These are phyloP conservation scores for Globisporangium recalcitrans DNA, from an alignment of 352 stramenopile genomes.

Conservation along the genomic window DNA sequence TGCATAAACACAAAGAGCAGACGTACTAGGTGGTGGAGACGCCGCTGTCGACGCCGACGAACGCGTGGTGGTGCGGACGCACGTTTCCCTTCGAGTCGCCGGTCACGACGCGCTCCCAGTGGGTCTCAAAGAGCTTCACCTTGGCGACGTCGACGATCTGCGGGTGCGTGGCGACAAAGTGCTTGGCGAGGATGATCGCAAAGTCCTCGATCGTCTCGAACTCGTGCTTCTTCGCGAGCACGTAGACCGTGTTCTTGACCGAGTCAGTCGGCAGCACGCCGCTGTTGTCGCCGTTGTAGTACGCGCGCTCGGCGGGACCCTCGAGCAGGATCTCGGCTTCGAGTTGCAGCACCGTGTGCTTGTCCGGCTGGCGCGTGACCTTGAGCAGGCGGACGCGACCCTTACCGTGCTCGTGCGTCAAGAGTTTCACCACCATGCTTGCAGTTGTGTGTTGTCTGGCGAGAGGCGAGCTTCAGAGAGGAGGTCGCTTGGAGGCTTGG, in stretches of 20 bases:
- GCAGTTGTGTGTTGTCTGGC: background rate
- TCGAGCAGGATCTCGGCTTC: conserved; percentile 82
- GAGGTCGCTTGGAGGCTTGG: conserved; percentile 16
- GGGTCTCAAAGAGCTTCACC: conserved; percentile 71
- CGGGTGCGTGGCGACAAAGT: conserved; percentile 82
- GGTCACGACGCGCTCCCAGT: conserved; percentile 58
- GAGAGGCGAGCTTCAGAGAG: background rate
- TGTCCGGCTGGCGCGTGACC: conserved; percentile 66
- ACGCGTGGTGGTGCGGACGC: conserved; percentile 69
- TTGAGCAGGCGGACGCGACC: conserved; percentile 84
- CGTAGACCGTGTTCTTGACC: conserved; percentile 90
- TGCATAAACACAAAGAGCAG: background rate
- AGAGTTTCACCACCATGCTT: conserved; percentile 65
- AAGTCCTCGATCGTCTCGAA: conserved; percentile 88
- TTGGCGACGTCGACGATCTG: conserved; percentile 69
- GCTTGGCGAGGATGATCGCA: conserved; percentile 78
- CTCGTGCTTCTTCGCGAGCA: conserved; percentile 83
- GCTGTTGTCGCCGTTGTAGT: conserved; percentile 83
- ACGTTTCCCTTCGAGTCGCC: conserved; percentile 50
- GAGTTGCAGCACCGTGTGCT: conserved; percentile 79
- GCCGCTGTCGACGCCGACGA: conserved; percentile 52
- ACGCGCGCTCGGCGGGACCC: conserved; percentile 68
- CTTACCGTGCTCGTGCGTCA: conserved; percentile 80
- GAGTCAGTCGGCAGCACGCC: conserved; percentile 85
- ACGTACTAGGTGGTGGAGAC: conserved; percentile 60